Evolutionary conservation across 176 grass and related monocot species (phyloP).

Genomic region (Hsuehochloa calcarea): DNA sequence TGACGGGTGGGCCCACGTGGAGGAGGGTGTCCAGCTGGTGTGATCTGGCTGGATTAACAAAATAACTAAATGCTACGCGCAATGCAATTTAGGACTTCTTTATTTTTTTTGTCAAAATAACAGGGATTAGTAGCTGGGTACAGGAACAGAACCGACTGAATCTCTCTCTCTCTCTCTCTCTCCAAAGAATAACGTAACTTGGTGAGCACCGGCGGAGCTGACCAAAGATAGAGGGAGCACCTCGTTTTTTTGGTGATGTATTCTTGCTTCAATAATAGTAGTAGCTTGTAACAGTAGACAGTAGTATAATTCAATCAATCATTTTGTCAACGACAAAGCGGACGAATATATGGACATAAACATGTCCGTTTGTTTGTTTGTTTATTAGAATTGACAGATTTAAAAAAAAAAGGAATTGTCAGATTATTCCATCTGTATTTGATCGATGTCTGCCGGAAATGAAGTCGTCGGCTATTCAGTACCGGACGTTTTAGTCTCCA

Average conservation of each 20-base stretch:
- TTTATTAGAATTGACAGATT: background rate
- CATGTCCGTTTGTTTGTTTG: background rate
- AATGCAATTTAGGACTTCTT: background rate
- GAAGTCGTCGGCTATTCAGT: background rate
- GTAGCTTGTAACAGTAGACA: background rate
- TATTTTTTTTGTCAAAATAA: background rate
- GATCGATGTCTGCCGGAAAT: background rate
- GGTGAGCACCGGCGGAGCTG: too few relatives aligned
- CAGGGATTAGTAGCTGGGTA: background rate
- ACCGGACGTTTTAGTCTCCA: background rate
- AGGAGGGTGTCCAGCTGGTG: slow-evolving; percentile 30
- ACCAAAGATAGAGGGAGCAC: too few relatives aligned
- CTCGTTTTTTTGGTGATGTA: background rate
- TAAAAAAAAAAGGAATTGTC: background rate
- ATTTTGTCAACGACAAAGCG: slow-evolving; percentile 36
- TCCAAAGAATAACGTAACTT: too few relatives aligned
- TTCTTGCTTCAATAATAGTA: background rate
- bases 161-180: too few relatives aligned
- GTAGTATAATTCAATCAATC: background rate
- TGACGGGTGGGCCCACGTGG: slow-evolving; percentile 10
- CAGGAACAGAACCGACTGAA: background rate
- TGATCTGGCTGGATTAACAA: slow-evolving; percentile 40
- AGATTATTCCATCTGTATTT: slow-evolving; percentile 6
- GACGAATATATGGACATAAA: slow-evolving; percentile 18
- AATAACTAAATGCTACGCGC: background rate